Percentiles rank a stretch among this genome's conserved stretches.
Conservation (phyloP, 1,284 basidiomycete genomes). For the Malassezia sympodialis region DNA sequence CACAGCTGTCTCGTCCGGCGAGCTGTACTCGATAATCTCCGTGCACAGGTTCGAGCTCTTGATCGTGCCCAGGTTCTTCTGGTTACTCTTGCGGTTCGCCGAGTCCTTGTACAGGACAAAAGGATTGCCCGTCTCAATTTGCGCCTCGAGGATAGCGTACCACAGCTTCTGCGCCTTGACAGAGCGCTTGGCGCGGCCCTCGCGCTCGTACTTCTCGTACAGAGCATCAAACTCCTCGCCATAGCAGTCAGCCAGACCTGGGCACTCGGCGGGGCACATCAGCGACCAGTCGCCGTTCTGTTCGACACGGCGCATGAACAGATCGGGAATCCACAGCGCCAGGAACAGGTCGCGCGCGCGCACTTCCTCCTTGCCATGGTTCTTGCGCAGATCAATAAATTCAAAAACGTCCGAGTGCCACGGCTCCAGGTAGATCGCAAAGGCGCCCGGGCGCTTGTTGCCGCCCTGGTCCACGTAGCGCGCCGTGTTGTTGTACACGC, state of each 20-base stretch:
- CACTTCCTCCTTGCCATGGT: slow-evolving; percentile 96
- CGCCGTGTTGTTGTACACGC: slow-evolving; percentile 94
- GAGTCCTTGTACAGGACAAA: slow-evolving; percentile 91
- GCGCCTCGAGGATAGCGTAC: slow-evolving; percentile 93
- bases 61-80: slow-evolving; percentile 97
- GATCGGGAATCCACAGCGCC: slow-evolving; percentile 93
- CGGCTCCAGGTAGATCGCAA: slow-evolving; percentile 92
- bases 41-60: slow-evolving; percentile 99
- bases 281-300: slow-evolving; percentile 81
- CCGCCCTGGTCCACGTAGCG: slow-evolving; percentile 99
- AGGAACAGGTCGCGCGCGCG: slow-evolving; percentile 97
- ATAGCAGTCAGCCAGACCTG: slow-evolving; percentile 78
- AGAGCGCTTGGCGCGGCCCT: slow-evolving; percentile 75
- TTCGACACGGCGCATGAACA: slow-evolving; percentile 57
- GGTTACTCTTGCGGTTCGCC: slow-evolving; percentile 58
- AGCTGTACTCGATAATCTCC: slow-evolving; percentile 96
- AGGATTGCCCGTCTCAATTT: slow-evolving; percentile 94
- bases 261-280: slow-evolving; percentile 95
- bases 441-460: slow-evolving; percentile 97
- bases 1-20: slow-evolving; percentile 94
- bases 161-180: slow-evolving; percentile 96
- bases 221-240: slow-evolving; percentile 83
- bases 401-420: slow-evolving; percentile 98
- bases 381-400: slow-evolving; percentile 95
- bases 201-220: slow-evolving; percentile 80